Percentiles rank a stretch among this genome's conserved stretches.
Conservation (phyloP, 2,329 filamentous ascomycete genomes). For the Trichoderma arundinaceum region DNA sequence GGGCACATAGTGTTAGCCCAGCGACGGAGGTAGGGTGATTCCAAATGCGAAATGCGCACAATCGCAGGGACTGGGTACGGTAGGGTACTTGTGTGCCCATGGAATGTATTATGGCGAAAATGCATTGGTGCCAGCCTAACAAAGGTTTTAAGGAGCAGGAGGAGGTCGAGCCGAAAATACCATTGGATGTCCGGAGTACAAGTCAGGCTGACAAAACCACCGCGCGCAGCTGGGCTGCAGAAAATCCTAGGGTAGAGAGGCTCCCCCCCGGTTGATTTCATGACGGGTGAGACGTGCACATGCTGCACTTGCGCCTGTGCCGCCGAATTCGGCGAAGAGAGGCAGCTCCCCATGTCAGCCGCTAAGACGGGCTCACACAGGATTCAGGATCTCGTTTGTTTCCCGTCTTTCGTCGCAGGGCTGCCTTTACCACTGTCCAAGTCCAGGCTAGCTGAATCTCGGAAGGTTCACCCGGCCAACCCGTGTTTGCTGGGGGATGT, state of each 20-base stretch:
- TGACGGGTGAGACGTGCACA: constrained; percentile 22
- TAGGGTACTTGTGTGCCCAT: not conserved
- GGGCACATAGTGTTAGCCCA: not conserved
- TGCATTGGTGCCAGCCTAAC: constrained; percentile 18
- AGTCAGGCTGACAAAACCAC: constrained; percentile 20
- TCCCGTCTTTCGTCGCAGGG: not conserved
- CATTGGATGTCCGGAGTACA: constrained; percentile 13
- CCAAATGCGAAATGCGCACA: not conserved
- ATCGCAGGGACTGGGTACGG: not conserved
- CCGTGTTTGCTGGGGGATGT: not conserved
- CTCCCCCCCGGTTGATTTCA: constrained; percentile 11
- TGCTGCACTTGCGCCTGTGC: constrained; percentile 16
- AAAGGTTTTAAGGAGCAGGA: constrained; percentile 1
- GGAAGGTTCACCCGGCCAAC: constrained; percentile 18
- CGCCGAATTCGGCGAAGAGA: constrained; percentile 28
- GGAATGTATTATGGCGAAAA: not conserved
- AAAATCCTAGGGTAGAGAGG: constrained; percentile 5
- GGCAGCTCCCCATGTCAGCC: constrained; percentile 25
- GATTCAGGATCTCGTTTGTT: constrained; percentile 18
- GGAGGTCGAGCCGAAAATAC: constrained; percentile 9
- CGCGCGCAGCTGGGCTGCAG: constrained; percentile 17
- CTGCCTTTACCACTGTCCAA: not conserved
- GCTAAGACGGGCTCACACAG: constrained; percentile 18
- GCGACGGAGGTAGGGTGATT: constrained; percentile 6
- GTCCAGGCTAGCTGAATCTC: constrained; percentile 16